Percentiles rank a stretch among this genome's conserved stretches.
These are phyloP conservation scores for Saccharum officinarum DNA, from an alignment of 176 grass and related monocot genomes.

Conservation along the genomic window DNA sequence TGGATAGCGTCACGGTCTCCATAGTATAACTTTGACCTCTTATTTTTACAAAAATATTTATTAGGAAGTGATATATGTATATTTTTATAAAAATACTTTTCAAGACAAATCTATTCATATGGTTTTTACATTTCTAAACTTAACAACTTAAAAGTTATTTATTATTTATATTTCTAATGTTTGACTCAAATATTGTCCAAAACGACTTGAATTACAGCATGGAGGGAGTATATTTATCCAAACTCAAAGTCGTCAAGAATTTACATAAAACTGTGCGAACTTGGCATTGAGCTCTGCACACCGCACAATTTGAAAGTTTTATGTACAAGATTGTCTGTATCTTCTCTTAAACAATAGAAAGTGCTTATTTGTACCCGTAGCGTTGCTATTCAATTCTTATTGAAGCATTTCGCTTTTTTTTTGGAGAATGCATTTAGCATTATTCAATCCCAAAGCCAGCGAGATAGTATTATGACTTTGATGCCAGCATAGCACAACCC, in stretches of 20 bases:
- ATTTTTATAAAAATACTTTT: too few species aligned
- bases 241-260: neutral
- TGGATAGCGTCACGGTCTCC: too few species aligned
- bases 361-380: neutral
- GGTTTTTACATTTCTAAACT: too few species aligned
- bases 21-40: too few species aligned
- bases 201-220: too few species aligned
- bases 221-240: neutral
- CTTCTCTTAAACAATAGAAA: neutral
- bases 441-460: slow-evolving; percentile 20
- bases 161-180: too few species aligned
- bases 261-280: neutral
- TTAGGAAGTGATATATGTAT: too few species aligned
- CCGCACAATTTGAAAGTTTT: neutral
- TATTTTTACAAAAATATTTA: too few species aligned
- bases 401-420: neutral
- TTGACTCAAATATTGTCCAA: too few species aligned
- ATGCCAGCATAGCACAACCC: slow-evolving; percentile 24
- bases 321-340: neutral
- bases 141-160: too few species aligned
- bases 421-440: neutral
- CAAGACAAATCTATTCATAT: too few species aligned
- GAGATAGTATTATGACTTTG: slow-evolving; percentile 34
- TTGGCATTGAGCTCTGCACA: neutral
- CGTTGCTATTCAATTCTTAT: neutral